Percentiles rank a stretch among this genome's conserved stretches.
Evolutionary conservation across 179 eudicot genomes (phyloP).

Genomic region (Beta lomatogona): DNA sequence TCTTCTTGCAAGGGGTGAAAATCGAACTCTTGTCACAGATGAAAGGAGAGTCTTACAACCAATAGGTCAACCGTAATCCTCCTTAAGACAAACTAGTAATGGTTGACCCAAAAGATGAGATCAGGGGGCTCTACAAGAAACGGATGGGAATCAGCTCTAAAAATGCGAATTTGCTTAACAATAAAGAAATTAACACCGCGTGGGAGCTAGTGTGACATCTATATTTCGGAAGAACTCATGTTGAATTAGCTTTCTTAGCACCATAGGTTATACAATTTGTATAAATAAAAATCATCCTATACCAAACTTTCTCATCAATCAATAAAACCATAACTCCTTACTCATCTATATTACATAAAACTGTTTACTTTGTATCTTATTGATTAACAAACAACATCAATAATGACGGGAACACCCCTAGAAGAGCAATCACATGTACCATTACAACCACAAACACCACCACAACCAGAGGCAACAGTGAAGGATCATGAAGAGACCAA

Average conservation of each 20-base stretch:
- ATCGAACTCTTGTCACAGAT: no score
- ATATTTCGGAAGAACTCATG: not conserved
- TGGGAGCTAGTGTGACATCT: not conserved
- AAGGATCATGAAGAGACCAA: conserved; percentile 31
- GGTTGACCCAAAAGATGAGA: no score
- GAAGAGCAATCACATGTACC: not conserved
- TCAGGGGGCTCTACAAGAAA: no score
- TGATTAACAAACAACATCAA: not conserved
- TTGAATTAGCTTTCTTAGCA: conserved; percentile 8
- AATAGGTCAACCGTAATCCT: no score
- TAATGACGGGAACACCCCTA: conserved; percentile 12
- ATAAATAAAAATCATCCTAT: not conserved
- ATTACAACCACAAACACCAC: conserved; percentile 10
- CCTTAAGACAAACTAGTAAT: no score
- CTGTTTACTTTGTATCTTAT: not conserved
- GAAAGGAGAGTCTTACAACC: no score
- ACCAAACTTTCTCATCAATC: not conserved
- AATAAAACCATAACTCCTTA: no score
- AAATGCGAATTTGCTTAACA: not conserved
- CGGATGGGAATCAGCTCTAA: no score
- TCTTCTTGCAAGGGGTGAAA: no score
- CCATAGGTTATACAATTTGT: not conserved
- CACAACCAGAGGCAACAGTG: not conserved
- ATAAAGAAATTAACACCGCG: conserved; percentile 8
- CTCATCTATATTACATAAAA: not conserved